Evolutionary conservation across 345 rosid species (phyloP).

Genomic region (Salix arbutifolia): DNA sequence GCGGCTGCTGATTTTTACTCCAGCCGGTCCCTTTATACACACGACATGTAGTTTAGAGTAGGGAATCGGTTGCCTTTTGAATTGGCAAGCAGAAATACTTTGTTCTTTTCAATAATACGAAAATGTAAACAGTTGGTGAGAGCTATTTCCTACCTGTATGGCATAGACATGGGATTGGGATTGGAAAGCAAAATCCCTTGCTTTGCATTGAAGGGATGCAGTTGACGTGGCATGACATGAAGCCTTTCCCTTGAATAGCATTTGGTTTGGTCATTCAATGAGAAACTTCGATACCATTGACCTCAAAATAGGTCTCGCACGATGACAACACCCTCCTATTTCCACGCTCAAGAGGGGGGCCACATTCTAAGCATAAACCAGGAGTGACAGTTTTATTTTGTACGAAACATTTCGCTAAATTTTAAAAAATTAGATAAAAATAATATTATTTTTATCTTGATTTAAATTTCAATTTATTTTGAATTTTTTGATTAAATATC

Average conservation of each 20-base stretch:
- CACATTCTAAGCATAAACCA: too few relatives aligned
- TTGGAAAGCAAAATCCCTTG: conserved; percentile 11
- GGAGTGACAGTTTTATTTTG: too few relatives aligned
- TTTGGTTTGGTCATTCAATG: conserved; percentile 4
- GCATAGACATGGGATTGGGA: neutral
- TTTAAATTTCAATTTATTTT: accelerated
- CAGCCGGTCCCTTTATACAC: too few relatives aligned
- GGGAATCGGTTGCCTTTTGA: neutral
- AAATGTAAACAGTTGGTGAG: neutral
- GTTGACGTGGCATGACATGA: neutral
- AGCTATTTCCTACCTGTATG: neutral
- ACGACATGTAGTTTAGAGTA: neutral
- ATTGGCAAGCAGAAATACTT: too few relatives aligned
- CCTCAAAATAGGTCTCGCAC: too few relatives aligned
- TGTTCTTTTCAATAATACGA: neutral
- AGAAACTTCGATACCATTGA: neutral
- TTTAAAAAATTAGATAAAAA: too few relatives aligned
- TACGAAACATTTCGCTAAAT: accelerated
- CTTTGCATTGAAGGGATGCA: conserved; percentile 22
- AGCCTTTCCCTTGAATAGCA: neutral
- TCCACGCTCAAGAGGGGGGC: too few relatives aligned
- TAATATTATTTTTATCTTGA: too few relatives aligned
- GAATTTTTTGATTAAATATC: too few relatives aligned
- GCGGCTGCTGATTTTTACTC: neutral
- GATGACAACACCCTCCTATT: too few relatives aligned